These are phyloP conservation scores for Boletus patriciae DNA, from an alignment of 768 basidiomycete species.

Conservation along the genomic window DNA sequence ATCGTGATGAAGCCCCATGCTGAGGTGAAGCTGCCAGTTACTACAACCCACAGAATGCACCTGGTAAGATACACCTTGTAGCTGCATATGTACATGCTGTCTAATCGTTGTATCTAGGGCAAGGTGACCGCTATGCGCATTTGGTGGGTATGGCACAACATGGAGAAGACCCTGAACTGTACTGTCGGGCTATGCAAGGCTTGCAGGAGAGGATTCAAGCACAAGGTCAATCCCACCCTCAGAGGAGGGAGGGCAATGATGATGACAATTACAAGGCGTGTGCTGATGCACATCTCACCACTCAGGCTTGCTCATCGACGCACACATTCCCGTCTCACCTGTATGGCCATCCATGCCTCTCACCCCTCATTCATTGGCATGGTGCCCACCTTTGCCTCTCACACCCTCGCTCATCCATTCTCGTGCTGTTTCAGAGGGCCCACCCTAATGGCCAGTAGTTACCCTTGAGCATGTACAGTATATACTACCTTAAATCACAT, in stretches of 20 bases:
- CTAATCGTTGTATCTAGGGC: constrained; percentile 14
- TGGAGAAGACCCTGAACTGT: constrained; percentile 19
- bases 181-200: constrained; percentile 23
- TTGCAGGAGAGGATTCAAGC: constrained; percentile 24
- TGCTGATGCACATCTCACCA: constrained; percentile 27
- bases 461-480: too few species aligned
- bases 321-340: too few species aligned
- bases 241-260: background rate
- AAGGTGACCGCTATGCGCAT: constrained; percentile 20
- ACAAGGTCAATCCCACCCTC: constrained; percentile 7
- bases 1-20: constrained; percentile 4
- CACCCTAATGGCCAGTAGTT: too few species aligned
- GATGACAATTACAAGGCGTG: constrained; percentile 21
- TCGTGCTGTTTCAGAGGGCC: too few species aligned
- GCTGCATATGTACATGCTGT: background rate
- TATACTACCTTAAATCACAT: too few species aligned
- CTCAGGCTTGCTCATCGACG: too few species aligned
- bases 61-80: constrained; percentile 2
- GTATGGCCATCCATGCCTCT: too few species aligned
- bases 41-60: constrained; percentile 10
- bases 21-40: constrained; percentile 22
- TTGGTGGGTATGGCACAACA: constrained; percentile 19
- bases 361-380: too few species aligned
- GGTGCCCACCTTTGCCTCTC: too few species aligned
- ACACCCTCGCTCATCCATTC: too few species aligned